Evolutionary conservation across 495 filamentous ascomycete genomes (phyloP).

Genomic region (Talaromyces ruber): DNA sequence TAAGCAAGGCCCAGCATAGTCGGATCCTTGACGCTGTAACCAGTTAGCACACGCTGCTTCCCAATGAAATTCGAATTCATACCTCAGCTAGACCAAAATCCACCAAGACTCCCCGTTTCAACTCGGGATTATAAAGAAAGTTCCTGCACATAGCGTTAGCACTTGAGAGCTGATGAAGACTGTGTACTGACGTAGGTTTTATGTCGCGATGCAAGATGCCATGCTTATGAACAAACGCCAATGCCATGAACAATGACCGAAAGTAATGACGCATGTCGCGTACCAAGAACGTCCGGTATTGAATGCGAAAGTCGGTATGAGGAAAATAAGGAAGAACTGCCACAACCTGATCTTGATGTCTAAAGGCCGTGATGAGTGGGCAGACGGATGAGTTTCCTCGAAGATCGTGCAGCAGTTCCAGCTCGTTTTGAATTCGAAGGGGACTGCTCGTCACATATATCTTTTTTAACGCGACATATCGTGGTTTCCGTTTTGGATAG

Average conservation of each 20-base stretch:
- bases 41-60: neutral
- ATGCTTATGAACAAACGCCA: constrained; percentile 72
- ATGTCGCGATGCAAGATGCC: constrained; percentile 93
- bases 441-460: constrained; percentile 98
- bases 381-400: constrained; percentile 75
- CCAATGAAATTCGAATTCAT: constrained; percentile 4
- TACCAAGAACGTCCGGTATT: constrained; percentile 81
- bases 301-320: constrained; percentile 91
- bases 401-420: constrained; percentile 91
- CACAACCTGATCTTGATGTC: constrained; percentile 87
- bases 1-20: constrained; percentile 32
- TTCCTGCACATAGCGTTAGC: constrained; percentile 41
- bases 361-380: constrained; percentile 92
- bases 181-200: constrained; percentile 74
- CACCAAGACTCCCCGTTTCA: constrained; percentile 79
- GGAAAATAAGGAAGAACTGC: constrained; percentile 92
- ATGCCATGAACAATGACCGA: constrained; percentile 74
- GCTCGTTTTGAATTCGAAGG: constrained; percentile 87
- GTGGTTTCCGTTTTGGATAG: constrained; percentile 33
- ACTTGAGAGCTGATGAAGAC: neutral
- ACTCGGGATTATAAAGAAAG: constrained; percentile 84
- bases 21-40: constrained; percentile 31
- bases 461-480: constrained; percentile 95
- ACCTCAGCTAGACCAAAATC: constrained; percentile 92
- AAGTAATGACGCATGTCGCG: constrained; percentile 84